Evolutionary conservation across 352 stramenopile species (phyloP), one percentile per base, ranked within the genome.

Genomic region (Thalassiosira hispida): DNA sequence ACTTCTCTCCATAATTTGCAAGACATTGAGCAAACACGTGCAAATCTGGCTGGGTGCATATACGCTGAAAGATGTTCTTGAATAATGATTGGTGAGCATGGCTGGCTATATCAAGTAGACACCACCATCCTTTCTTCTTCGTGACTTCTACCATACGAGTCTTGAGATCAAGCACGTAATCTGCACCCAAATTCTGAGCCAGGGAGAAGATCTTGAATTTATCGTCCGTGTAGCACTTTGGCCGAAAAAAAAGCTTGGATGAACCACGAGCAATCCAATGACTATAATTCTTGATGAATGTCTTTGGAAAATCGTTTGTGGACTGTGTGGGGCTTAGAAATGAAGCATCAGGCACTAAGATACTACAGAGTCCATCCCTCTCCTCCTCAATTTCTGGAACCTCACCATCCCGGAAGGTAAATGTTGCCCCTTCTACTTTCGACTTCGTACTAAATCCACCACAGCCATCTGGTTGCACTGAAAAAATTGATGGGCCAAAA

Each of bases 21-120:
- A n/a, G n/a, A n/a, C n/a, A n/a, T n/a, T n/a, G 59, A 52, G 59
- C 59, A 31, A 53, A 67, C 16, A 67, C 59, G 53, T 67, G 59
- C n/a, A 52, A 33, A 67, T 67, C 59, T 67, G 59, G 31, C 9
- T 25, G 59, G 16, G 31, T 16, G 16, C 59, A 52, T 27, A 67
- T 14, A 8, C 59, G 59, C 3, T 67, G 31, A 31, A 67, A 67
- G 2, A 67, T 31, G 25, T 67, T 67, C 18, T n/a, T 53, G 35
- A 47, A 67, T 51, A 67, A 67, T 8, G 16, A 16, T 16, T 51
- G 12, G 35, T 67, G 59, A 52, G 31, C 12, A 11, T 51, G 18
- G 35, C 35, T 67, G 35, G 59, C 31, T 16, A 67, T 67, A 51
- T 67, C 59, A 25, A 67, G 16, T 52, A 67, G 59, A 67, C 5